Evolutionary conservation across 106 monocot species (phyloP).

Genomic region (Narthecium ossifragum): DNA sequence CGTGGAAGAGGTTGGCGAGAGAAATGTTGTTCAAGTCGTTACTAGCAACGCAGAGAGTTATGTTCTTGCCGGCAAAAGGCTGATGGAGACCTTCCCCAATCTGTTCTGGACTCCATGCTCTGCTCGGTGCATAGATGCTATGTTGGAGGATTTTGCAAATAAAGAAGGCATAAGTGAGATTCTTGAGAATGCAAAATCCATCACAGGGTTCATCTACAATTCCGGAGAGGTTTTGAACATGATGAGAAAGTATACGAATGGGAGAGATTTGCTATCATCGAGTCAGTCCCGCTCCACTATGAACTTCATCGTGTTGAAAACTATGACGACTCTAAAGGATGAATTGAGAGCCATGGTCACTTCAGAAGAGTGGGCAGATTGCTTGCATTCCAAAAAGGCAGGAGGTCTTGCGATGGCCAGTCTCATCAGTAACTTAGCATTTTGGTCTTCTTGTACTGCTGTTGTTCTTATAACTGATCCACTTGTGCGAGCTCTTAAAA

Average conservation of each 20-base stretch:
- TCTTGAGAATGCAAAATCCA: slow-evolving; percentile 61
- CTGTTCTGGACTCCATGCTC: slow-evolving; percentile 90
- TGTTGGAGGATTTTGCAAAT: slow-evolving; percentile 76
- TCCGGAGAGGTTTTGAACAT: slow-evolving; percentile 51
- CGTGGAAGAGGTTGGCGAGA: slow-evolving; percentile 78
- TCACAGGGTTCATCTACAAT: slow-evolving; percentile 74
- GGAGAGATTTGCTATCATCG: slow-evolving; percentile 67
- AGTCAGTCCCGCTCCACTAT: slow-evolving; percentile 34
- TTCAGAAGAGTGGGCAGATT: slow-evolving; percentile 71
- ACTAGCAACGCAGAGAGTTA: slow-evolving; percentile 59
- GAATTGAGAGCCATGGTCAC: slow-evolving; percentile 49
- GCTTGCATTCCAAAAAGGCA: slow-evolving; percentile 51
- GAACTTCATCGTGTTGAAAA: slow-evolving; percentile 67
- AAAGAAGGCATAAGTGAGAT: slow-evolving; percentile 34
- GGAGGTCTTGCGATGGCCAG: slow-evolving; percentile 31
- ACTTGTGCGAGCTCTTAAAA: slow-evolving; percentile 42
- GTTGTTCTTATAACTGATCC: slow-evolving; percentile 66
- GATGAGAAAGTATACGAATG: slow-evolving; percentile 55
- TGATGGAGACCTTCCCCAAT: slow-evolving; percentile 65
- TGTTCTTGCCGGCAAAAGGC: slow-evolving; percentile 57
- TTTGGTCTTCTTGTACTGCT: slow-evolving; percentile 65
- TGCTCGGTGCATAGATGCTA: slow-evolving; percentile 59
- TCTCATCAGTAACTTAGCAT: slow-evolving; percentile 34
- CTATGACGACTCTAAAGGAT: slow-evolving; percentile 47
- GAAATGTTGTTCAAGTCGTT: slow-evolving; percentile 78